phyloP scores from a whole-genome alignment of 805 yeast genomes.

The Kluyveromyces aestuarii region DNA sequence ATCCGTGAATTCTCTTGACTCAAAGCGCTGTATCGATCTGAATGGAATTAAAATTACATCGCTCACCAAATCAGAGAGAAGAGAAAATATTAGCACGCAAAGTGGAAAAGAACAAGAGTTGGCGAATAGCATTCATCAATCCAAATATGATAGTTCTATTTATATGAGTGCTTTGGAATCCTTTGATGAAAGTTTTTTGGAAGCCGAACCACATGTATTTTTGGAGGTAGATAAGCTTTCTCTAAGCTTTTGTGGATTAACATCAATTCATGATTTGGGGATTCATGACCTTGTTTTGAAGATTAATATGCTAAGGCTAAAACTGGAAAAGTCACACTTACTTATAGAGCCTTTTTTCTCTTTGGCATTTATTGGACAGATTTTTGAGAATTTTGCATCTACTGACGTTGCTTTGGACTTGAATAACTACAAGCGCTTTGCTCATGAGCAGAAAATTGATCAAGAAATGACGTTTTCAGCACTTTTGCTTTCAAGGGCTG shows the following conservation, averaged over 20 bases:
- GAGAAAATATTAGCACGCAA: conserved; percentile 8
- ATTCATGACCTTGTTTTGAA: conserved; percentile 29
- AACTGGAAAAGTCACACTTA: conserved; percentile 5
- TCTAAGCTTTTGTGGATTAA: conserved; percentile 41
- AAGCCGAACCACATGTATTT: conserved; percentile 7
- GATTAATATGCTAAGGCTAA: conserved; percentile 32
- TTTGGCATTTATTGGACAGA: background rate
- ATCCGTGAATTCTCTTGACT: background rate
- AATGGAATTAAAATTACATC: conserved; percentile 2
- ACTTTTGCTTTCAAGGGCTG: conserved; percentile 4
- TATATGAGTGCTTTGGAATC: conserved; percentile 76
- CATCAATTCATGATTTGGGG: conserved; percentile 24
- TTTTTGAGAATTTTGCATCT: background rate
- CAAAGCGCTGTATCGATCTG: conserved; percentile 8
- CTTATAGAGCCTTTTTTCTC: background rate
- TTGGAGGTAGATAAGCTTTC: conserved; percentile 30
- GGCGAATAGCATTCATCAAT: conserved; percentile 50
- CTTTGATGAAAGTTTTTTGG: conserved; percentile 22
- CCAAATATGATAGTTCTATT: conserved; percentile 59
- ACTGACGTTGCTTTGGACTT: conserved; percentile 1
- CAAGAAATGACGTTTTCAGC: conserved; percentile 8
- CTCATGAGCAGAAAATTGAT: conserved; percentile 14
- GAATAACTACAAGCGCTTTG: conserved; percentile 15
- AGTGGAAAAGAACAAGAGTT: conserved; percentile 13
- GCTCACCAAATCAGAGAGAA: conserved; percentile 11